Percentiles rank a stretch among this genome's conserved stretches.
Evolutionary conservation across 129 eudicot species (phyloP).

Genomic region (Flaveria sonorensis): DNA sequence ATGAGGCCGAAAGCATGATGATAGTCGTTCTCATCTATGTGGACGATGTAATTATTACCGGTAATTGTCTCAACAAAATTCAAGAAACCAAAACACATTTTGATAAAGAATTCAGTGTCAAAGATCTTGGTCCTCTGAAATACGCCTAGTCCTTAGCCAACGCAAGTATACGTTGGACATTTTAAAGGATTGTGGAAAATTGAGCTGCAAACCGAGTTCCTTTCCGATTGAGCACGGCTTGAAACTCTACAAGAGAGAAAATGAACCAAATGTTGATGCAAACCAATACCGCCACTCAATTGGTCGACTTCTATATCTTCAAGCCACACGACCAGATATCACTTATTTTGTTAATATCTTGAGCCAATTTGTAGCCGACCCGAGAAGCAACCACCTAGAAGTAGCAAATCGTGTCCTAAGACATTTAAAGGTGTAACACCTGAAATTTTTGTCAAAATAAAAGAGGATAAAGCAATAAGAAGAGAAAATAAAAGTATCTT

Average conservation of each 20-base stretch:
- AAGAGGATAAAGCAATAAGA: too few relatives aligned
- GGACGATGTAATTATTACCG: not conserved
- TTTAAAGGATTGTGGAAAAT: not conserved
- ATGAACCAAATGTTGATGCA: not conserved
- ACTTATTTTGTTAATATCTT: too few relatives aligned
- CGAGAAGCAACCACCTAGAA: too few relatives aligned
- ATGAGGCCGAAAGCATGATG: not conserved
- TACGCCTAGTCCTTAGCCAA: too few relatives aligned
- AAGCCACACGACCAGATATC: not conserved
- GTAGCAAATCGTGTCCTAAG: too few relatives aligned
- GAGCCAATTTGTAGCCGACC: too few relatives aligned
- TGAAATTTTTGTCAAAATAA: too few relatives aligned
- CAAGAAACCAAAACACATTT: not conserved
- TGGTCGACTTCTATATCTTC: not conserved
- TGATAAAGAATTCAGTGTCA: not conserved
- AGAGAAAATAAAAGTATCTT: too few relatives aligned
- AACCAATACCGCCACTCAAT: not conserved
- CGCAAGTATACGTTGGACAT: not conserved
- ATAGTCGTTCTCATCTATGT: not conserved
- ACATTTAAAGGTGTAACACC: too few relatives aligned
- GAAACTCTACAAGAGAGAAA: not conserved
- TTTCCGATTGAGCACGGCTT: not conserved
- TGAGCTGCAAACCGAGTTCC: not conserved
- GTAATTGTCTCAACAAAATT: not conserved
- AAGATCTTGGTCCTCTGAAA: conserved; percentile 10